Evolutionary conservation across 1,139 yeast genomes (phyloP).

Genomic region (Candida freyschussii): DNA sequence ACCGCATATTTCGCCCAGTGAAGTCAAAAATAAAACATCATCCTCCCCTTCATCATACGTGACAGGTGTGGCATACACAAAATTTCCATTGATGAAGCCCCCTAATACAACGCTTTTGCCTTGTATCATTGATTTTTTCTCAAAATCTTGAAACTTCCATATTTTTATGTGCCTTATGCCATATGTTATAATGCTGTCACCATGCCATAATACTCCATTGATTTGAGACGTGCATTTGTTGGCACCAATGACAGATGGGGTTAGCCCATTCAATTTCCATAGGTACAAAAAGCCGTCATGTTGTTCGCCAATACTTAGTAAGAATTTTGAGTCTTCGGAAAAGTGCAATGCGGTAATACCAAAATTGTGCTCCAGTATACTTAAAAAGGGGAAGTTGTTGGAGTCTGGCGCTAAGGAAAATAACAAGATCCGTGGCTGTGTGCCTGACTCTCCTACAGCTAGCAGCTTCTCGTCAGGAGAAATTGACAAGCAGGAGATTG

Average conservation of each 20-base stretch:
- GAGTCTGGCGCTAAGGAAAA: constrained; percentile 54
- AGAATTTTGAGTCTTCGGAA: constrained; percentile 48
- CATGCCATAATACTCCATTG: constrained; percentile 51
- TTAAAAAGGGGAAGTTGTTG: constrained; percentile 41
- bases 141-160: constrained; percentile 44
- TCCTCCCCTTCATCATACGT: constrained; percentile 24
- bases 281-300: constrained; percentile 63
- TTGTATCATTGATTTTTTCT: constrained; percentile 33
- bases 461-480: constrained; percentile 48
- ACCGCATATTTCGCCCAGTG: constrained; percentile 35
- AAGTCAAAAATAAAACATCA: constrained; percentile 38
- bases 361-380: constrained; percentile 56
- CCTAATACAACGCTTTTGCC: constrained; percentile 61
- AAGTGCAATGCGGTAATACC: constrained; percentile 54
- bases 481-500: constrained; percentile 50
- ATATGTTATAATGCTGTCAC: constrained; percentile 41
- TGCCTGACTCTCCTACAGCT: constrained; percentile 67
- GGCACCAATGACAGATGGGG: constrained; percentile 36
- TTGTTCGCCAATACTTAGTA: constrained; percentile 57
- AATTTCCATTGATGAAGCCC: constrained; percentile 41
- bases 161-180: constrained; percentile 58
- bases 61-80: constrained; percentile 31
- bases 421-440: constrained; percentile 56
- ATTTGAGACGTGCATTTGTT: constrained; percentile 60
- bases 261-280: constrained; percentile 40